These are phyloP conservation scores for Globisporangium apiculatum DNA, from an alignment of 352 stramenopile genomes.

Conservation along the genomic window DNA sequence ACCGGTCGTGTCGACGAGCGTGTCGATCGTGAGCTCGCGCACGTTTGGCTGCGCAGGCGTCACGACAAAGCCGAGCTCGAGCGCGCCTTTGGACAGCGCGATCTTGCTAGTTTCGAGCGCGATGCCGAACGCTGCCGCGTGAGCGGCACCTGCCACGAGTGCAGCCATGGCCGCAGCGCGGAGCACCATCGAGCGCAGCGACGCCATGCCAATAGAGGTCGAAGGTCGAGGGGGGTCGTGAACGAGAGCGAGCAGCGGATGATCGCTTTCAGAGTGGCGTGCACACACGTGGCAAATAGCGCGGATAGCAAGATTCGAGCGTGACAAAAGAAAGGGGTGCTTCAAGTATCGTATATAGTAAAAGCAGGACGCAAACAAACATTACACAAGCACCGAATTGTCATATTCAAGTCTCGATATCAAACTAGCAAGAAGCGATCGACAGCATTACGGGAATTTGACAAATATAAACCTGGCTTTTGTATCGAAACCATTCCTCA, in stretches of 20 bases:
- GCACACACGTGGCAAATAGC: too few relatives aligned
- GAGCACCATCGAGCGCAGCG: slow-evolving; percentile 12
- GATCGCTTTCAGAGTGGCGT: too few relatives aligned
- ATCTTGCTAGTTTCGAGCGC: slow-evolving; percentile 39
- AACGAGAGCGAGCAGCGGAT: not conserved
- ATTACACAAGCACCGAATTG: too few relatives aligned
- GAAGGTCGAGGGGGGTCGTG: not conserved
- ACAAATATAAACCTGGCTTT: too few relatives aligned
- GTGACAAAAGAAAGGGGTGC: too few relatives aligned
- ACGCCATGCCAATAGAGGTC: slow-evolving; percentile 4
- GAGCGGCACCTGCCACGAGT: slow-evolving; percentile 10
- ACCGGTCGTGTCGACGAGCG: slow-evolving; percentile 61
- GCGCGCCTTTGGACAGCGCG: slow-evolving; percentile 25
- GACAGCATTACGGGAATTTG: too few relatives aligned
- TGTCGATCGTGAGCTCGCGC: slow-evolving; percentile 53
- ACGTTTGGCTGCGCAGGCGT: slow-evolving; percentile 48
- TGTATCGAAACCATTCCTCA: too few relatives aligned
- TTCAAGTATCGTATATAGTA: too few relatives aligned
- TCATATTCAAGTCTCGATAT: too few relatives aligned
- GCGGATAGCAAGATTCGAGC: too few relatives aligned
- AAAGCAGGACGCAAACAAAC: too few relatives aligned
- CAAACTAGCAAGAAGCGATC: too few relatives aligned
- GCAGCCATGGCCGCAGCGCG: slow-evolving; percentile 13
- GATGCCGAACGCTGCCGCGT: slow-evolving; percentile 34
- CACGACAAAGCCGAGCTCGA: slow-evolving; percentile 48